phyloP scores from a whole-genome alignment of 139 green algal species.

The Micromonas commoda region DNA sequence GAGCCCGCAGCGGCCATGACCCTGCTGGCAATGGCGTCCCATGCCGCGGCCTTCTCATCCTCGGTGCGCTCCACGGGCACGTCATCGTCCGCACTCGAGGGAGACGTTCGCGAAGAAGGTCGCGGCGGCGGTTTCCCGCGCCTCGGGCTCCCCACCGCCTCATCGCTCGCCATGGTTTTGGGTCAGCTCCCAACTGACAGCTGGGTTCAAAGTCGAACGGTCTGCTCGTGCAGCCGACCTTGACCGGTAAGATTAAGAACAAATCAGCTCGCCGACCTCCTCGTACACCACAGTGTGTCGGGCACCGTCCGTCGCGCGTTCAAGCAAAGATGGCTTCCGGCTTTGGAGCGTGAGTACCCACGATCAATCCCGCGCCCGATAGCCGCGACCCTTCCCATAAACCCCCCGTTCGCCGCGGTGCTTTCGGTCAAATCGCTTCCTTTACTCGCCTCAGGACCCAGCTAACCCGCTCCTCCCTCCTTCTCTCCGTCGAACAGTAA shows the following conservation, averaged over 20 bases:
- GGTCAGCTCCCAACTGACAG: neutral
- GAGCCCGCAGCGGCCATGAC: neutral
- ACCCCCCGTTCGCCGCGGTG: too few species aligned
- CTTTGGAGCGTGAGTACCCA: too few species aligned
- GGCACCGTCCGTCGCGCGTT: too few species aligned
- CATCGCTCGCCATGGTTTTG: neutral
- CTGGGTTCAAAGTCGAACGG: too few species aligned
- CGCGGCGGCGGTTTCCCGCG: neutral
- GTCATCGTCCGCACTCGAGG: neutral
- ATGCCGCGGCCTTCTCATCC: neutral
- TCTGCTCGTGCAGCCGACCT: neutral
- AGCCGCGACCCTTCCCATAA: too few species aligned
- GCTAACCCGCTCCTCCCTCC: too few species aligned
- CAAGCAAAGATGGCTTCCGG: slow-evolving; percentile 47
- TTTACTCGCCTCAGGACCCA: too few species aligned
- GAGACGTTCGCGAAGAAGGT: neutral
- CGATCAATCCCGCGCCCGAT: too few species aligned
- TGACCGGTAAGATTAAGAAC: neutral
- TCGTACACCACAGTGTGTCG: too few species aligned
- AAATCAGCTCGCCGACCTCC: neutral
- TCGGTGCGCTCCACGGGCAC: neutral
- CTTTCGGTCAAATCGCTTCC: too few species aligned
- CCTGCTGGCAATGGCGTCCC: neutral
- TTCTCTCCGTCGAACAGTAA: too few species aligned
- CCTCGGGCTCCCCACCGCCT: neutral